Evolutionary conservation across 2,329 filamentous ascomycete genomes (phyloP).

Genomic region (Colletotrichum viniferum): DNA sequence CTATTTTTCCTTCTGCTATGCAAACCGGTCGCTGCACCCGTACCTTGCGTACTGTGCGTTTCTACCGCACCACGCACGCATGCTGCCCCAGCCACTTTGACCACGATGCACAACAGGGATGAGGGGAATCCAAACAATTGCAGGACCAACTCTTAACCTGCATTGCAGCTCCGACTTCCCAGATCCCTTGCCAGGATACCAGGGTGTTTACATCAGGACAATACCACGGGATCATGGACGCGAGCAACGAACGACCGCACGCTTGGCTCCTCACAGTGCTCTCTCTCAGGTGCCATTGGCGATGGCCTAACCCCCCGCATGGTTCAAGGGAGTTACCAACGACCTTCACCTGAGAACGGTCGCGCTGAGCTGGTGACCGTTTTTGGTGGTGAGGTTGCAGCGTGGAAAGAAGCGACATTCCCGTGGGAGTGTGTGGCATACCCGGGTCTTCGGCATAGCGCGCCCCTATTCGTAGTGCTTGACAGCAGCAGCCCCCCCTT

Average conservation of each 20-base stretch:
- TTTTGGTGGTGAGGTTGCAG: conserved; percentile 12
- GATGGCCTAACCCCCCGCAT: not conserved
- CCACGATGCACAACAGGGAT: conserved; percentile 11
- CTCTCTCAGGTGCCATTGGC: not conserved
- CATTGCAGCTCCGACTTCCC: not conserved
- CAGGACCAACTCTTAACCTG: not conserved
- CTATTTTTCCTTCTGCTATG: not conserved
- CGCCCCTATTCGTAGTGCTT: not conserved
- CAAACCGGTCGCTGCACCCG: not conserved
- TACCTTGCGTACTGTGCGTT: not conserved
- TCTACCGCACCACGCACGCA: not conserved
- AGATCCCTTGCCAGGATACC: not conserved
- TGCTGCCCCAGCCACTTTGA: conserved; percentile 4
- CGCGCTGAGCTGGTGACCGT: conserved; percentile 7
- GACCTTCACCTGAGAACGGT: not conserved
- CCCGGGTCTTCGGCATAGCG: conserved; percentile 12
- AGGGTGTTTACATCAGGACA: not conserved
- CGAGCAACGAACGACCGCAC: not conserved
- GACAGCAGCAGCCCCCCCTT: not conserved
- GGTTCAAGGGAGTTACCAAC: not conserved
- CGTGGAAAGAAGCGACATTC: conserved; percentile 13
- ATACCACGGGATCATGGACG: not conserved
- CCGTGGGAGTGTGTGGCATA: not conserved
- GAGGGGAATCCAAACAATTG: conserved; percentile 4
- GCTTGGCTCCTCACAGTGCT: not conserved